Base-by-base conservation (phyloP, 495 filamentous ascomycete genomes). In the Apiosordaria backusii region DNA sequence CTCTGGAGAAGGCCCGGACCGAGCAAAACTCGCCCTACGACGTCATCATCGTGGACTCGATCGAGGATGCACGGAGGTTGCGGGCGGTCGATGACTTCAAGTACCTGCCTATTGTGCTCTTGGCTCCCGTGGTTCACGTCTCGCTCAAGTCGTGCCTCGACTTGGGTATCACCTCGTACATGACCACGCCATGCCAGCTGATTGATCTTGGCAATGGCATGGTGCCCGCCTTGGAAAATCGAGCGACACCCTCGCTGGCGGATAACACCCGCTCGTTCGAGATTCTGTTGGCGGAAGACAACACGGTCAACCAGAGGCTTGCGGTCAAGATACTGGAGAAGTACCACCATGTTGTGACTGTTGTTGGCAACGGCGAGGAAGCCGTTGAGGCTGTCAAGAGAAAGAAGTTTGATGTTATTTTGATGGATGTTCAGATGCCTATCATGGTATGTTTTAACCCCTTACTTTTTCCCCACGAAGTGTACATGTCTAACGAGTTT, bases 391-490 rank as follows among this genome's bases (percentile, higher is more conserved):
- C 89, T 25, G 86, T 98, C 68, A 92, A 92, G 81, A 86, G 88
- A 71, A 92, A 90, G 78, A 89, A 92, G 68, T 99, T 94, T 73
- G 95, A 99, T 78, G 91, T 96, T 71, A 95, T 99, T 67, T 80
- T 99, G 57, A 99, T 99, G 95, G 95, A 99, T 71, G 96, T 99
- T 6, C 96, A 98, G 76, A 99, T 99, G 96, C 96, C 96, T 22
- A 89, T 98, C 67, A 98, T 99, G 93, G 88, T 90, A 80, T 74
- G 84, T 74, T 27, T 19, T 22, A 19, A 1, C 35, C 35, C 9
- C 35, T 13, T 29, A 29, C n/a, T 24, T 24, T 62, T 50, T 70
- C 71, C 68, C 63, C 22, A 27, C 62, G 50, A 35, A 26, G 23
- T 22, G 59, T 25, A 40, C 18, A 23, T 69, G 57, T 68, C 79